A percentile compares a stretch with the other conserved stretches of the same genome.
These are phyloP conservation scores for Cercophora samala DNA, from an alignment of 495 filamentous ascomycete genomes.

Conservation along the genomic window DNA sequence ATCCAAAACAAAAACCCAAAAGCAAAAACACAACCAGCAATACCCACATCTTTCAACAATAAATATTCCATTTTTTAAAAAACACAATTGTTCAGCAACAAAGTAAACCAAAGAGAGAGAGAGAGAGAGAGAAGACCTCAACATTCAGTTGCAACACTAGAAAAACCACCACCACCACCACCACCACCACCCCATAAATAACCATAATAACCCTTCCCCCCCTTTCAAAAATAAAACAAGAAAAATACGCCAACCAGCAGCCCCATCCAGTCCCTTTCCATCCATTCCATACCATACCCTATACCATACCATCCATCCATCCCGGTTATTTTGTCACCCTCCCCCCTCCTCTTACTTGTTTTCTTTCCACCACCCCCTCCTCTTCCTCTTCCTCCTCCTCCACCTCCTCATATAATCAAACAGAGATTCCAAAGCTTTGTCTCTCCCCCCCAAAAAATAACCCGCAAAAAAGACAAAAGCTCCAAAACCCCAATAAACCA, in stretches of 20 bases:
- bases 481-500: not conserved
- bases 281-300: not conserved
- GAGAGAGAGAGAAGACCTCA: no score
- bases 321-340: not conserved
- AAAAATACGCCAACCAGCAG: constrained; percentile 6
- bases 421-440: no score
- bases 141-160: no score
- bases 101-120: no score
- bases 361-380: not conserved
- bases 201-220: not conserved
- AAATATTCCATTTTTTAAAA: no score
- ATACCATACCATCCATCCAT: not conserved
- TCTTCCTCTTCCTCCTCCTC: not conserved
- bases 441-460: not conserved
- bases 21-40: no score
- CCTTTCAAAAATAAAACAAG: not conserved
- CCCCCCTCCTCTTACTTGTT: not conserved
- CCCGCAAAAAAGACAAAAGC: not conserved
- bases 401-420: not conserved
- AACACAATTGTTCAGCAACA: no score
- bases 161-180: no score
- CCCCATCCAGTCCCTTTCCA: not conserved
- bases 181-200: not conserved
- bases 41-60: no score
- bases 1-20: no score